These are phyloP conservation scores for Termitomyces titanicus DNA, from an alignment of 768 basidiomycete species.

Conservation along the genomic window DNA sequence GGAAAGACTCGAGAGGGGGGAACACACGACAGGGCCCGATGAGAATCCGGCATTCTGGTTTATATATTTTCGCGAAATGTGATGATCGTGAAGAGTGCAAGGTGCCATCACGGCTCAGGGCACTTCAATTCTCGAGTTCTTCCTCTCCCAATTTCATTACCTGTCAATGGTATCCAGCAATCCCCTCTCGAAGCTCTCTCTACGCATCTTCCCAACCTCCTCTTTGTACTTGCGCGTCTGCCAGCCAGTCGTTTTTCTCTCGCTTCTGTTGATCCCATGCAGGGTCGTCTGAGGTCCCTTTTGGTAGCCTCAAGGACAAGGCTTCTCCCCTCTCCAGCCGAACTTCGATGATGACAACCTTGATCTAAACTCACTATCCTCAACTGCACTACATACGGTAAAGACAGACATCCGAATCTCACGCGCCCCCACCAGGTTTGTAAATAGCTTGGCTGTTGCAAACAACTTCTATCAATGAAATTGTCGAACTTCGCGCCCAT, in stretches of 20 bases:
- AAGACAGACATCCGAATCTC: slow-evolving; percentile 9
- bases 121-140: slow-evolving; percentile 8
- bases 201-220: slow-evolving; percentile 2
- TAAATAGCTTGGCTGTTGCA: slow-evolving; percentile 4
- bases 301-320: slow-evolving; percentile 18
- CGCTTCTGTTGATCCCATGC: slow-evolving; percentile 7
- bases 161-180: slow-evolving; percentile 17
- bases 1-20: slow-evolving; percentile 21
- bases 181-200: slow-evolving; percentile 16
- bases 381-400: slow-evolving; percentile 11
- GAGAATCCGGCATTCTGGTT: slow-evolving; percentile 29
- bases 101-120: slow-evolving; percentile 15
- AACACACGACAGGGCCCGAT: slow-evolving; percentile 29
- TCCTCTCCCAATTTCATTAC: slow-evolving; percentile 17
- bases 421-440: slow-evolving; percentile 16
- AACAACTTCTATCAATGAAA: background rate
- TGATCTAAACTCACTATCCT: slow-evolving; percentile 24
- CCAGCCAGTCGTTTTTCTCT: slow-evolving; percentile 1
- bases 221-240: slow-evolving; percentile 4
- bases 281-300: slow-evolving; percentile 18
- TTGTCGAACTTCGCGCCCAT: slow-evolving; percentile 1
- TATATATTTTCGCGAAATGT: slow-evolving; percentile 40
- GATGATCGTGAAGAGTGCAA: slow-evolving; percentile 23
- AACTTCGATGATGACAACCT: slow-evolving; percentile 26
- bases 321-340: slow-evolving; percentile 11